phyloP scores from a whole-genome alignment of 495 filamentous ascomycete genomes.

The Monascus purpureus region DNA sequence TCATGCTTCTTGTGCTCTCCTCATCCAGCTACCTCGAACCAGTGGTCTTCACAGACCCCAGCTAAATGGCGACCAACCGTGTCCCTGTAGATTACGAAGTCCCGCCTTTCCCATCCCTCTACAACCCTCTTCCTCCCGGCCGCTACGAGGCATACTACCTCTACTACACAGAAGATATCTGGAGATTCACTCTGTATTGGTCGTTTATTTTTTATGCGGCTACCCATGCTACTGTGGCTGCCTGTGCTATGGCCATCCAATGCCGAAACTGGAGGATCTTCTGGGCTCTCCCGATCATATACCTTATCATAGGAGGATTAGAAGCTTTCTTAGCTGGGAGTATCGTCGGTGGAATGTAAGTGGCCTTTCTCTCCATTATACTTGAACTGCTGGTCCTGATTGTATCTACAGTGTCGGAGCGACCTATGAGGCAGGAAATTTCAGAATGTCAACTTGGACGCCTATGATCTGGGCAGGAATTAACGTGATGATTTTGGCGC shows the following conservation, averaged over 20 bases:
- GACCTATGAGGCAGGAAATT: constrained; percentile 77
- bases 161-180: constrained; percentile 68
- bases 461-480: constrained; percentile 90
- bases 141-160: constrained; percentile 47
- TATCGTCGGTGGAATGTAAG: constrained; percentile 78
- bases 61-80: constrained; percentile 27
- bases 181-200: constrained; percentile 88
- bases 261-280: constrained; percentile 56
- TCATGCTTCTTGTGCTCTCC: too few relatives aligned
- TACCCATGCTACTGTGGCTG: constrained; percentile 40
- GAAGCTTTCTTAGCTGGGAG: constrained; percentile 81
- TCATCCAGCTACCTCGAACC: constrained; percentile 3
- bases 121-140: constrained; percentile 51
- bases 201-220: constrained; percentile 42
- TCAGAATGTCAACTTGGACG: constrained; percentile 94
- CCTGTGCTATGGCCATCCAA: constrained; percentile 62
- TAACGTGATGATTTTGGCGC: constrained; percentile 74
- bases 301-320: constrained; percentile 56
- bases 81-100: constrained; percentile 53
- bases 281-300: constrained; percentile 64
- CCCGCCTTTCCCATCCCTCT: constrained; percentile 78
- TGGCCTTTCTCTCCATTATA: too few relatives aligned
- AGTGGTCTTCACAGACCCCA: neutral
- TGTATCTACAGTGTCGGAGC: constrained; percentile 53
- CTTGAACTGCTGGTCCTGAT: neutral